phyloP scores from a whole-genome alignment of 495 filamentous ascomycete genomes.

The Xylaria longipes region DNA sequence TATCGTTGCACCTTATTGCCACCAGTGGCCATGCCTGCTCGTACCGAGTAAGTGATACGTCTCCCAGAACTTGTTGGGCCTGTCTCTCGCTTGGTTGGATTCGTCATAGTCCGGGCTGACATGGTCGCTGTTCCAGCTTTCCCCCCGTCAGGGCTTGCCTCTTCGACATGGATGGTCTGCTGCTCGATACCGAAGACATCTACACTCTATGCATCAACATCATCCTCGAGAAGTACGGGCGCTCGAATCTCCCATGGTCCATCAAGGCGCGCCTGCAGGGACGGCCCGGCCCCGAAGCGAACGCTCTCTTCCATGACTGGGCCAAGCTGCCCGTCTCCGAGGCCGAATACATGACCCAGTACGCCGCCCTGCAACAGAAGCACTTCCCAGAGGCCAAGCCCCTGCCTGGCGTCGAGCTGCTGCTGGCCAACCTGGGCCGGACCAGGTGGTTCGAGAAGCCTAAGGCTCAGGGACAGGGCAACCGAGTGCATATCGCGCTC shows the following conservation, averaged over 20 bases:
- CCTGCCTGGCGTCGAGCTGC: conserved; percentile 75
- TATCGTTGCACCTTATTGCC: neutral
- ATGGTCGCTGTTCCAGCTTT: conserved; percentile 53
- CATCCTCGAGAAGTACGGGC: conserved; percentile 75
- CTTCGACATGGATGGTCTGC: conserved; percentile 98
- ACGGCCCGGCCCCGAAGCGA: conserved; percentile 75
- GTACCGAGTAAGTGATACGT: conserved; percentile 46
- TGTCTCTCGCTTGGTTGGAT: neutral
- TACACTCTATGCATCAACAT: conserved; percentile 86
- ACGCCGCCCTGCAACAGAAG: conserved; percentile 65
- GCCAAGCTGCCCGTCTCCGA: conserved; percentile 80
- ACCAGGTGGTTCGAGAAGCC: conserved; percentile 52
- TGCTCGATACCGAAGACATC: conserved; percentile 92
- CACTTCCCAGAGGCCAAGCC: conserved; percentile 76
- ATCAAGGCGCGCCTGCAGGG: conserved; percentile 96
- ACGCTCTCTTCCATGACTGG: conserved; percentile 67
- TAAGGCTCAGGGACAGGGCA: conserved; percentile 35
- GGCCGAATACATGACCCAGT: conserved; percentile 67
- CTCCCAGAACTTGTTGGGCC: neutral
- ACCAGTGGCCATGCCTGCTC: conserved; percentile 44
- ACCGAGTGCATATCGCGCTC: conserved; percentile 78
- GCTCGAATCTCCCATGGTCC: conserved; percentile 80
- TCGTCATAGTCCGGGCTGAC: conserved; percentile 19
- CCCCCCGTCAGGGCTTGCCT: conserved; percentile 89
- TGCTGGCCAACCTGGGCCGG: conserved; percentile 64